Evolutionary conservation across 1,139 yeast species (phyloP).

Genomic region (Sugiyamaella neomexicana): DNA sequence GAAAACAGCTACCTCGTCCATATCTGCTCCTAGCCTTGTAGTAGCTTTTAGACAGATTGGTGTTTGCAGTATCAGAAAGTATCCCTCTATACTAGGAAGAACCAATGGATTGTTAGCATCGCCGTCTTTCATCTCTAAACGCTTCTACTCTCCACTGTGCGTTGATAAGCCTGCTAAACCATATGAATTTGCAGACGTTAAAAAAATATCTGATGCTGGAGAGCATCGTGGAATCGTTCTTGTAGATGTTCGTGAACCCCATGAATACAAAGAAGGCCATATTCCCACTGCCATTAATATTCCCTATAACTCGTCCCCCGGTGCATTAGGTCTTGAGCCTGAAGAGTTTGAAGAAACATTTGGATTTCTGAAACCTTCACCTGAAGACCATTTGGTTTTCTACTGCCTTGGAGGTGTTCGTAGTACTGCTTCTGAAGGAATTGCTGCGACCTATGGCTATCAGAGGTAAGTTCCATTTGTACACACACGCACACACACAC

Average conservation of each 20-base stretch:
- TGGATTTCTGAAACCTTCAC: slow-evolving; percentile 78
- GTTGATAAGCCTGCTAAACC: slow-evolving; percentile 49
- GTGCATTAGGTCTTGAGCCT: slow-evolving; percentile 77
- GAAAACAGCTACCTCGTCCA: background rate
- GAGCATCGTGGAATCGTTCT: slow-evolving; percentile 50
- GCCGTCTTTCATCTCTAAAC: background rate
- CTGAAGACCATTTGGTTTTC: slow-evolving; percentile 73
- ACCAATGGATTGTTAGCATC: background rate
- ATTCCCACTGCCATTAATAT: slow-evolving; percentile 85
- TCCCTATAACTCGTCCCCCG: slow-evolving; percentile 89
- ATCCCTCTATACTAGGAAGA: background rate
- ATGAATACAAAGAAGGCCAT: slow-evolving; percentile 66
- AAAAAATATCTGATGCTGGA: slow-evolving; percentile 48
- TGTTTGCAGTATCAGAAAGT: background rate
- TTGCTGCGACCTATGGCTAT: slow-evolving; percentile 90
- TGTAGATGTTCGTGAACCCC: slow-evolving; percentile 91
- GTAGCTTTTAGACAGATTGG: slow-evolving; percentile 9
- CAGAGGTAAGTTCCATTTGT: slow-evolving; percentile 50
- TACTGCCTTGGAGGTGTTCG: slow-evolving; percentile 94
- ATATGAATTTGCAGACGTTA: slow-evolving; percentile 59
- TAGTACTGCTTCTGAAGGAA: slow-evolving; percentile 85
- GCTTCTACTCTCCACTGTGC: slow-evolving; percentile 35
- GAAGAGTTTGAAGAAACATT: slow-evolving; percentile 81
- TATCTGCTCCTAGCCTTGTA: slow-evolving; percentile 1
- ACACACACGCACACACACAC: too few species aligned